A percentile compares a stretch with the other conserved stretches of the same genome.
These are phyloP conservation scores for Boletus speciosus DNA, from an alignment of 768 basidiomycete species.

Conservation along the genomic window DNA sequence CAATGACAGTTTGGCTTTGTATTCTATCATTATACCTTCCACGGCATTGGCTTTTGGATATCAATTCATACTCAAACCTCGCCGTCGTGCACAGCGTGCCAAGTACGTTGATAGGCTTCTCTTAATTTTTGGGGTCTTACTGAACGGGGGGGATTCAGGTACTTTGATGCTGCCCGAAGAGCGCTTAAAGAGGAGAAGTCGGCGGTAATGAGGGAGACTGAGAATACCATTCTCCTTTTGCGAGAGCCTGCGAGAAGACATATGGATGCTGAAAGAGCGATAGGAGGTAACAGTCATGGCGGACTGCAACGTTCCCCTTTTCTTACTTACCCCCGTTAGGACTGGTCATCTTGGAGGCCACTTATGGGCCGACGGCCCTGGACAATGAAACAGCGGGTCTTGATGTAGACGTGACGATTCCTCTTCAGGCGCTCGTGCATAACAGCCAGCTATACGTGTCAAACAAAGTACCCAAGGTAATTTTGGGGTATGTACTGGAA, in stretches of 20 bases:
- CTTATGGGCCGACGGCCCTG: constrained; percentile 58
- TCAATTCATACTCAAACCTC: constrained; percentile 54
- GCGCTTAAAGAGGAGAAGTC: constrained; percentile 62
- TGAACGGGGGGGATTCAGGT: constrained; percentile 40
- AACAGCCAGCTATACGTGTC: constrained; percentile 78
- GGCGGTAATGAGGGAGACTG: constrained; percentile 58
- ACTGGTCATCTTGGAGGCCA: constrained; percentile 71
- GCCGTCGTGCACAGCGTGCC: constrained; percentile 49
- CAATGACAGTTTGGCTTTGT: constrained; percentile 46
- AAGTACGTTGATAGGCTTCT: constrained; percentile 38
- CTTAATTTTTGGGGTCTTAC: constrained; percentile 9
- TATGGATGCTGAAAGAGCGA: constrained; percentile 57
- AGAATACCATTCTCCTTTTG: constrained; percentile 60
- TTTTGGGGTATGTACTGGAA: background rate
- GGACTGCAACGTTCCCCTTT: constrained; percentile 1
- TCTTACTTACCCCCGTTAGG: constrained; percentile 41
- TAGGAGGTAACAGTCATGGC: constrained; percentile 50
- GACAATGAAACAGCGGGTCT: constrained; percentile 52
- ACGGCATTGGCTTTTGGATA: constrained; percentile 50
- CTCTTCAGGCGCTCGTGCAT: constrained; percentile 78
- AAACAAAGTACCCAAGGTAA: constrained; percentile 70
- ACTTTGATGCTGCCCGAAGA: constrained; percentile 62
- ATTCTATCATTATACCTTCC: constrained; percentile 54
- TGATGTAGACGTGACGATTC: constrained; percentile 71
- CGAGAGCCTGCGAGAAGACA: constrained; percentile 65